These are phyloP conservation scores for Rostrohypoxylon terebratum DNA, from an alignment of 495 filamentous ascomycete genomes.

Conservation along the genomic window DNA sequence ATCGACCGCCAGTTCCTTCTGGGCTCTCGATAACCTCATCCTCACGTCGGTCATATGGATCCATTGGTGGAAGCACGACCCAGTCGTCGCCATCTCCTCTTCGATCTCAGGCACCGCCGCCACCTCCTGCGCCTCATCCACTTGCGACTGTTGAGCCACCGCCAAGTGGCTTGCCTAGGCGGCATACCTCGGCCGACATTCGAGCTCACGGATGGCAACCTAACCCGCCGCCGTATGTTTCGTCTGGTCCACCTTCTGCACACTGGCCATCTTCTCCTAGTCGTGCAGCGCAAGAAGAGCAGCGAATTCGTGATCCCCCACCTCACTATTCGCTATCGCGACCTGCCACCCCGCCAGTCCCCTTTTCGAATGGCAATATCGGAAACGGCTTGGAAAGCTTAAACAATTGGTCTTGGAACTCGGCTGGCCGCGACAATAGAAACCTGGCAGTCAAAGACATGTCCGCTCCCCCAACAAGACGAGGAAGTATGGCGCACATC, in stretches of 20 bases:
- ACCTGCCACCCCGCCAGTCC: slow-evolving; percentile 76
- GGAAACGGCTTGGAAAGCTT: slow-evolving; percentile 59
- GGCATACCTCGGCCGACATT: slow-evolving; percentile 97
- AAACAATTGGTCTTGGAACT: slow-evolving; percentile 67
- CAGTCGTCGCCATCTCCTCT: slow-evolving; percentile 80
- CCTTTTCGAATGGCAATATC: slow-evolving; percentile 59
- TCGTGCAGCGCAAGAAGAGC: slow-evolving; percentile 73
- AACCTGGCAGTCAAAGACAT: slow-evolving; percentile 62
- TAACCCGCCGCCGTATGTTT: slow-evolving; percentile 75
- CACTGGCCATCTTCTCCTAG: slow-evolving; percentile 91
- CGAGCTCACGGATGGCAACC: slow-evolving; percentile 88
- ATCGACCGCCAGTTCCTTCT: slow-evolving; percentile 82
- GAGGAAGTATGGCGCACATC: slow-evolving; percentile 71
- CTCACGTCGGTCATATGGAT: slow-evolving; percentile 82
- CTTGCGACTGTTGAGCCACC: slow-evolving; percentile 80
- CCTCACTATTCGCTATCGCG: slow-evolving; percentile 87
- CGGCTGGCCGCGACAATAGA: slow-evolving; percentile 57
- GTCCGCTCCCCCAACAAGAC: slow-evolving; percentile 66
- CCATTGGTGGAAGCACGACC: slow-evolving; percentile 71
- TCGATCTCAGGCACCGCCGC: slow-evolving; percentile 73
- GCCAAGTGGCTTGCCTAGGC: slow-evolving; percentile 78
- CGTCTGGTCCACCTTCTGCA: slow-evolving; percentile 74
- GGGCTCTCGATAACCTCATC: slow-evolving; percentile 81
- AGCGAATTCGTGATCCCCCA: slow-evolving; percentile 83
- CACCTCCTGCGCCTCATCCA: slow-evolving; percentile 78